Base-by-base conservation (phyloP, 2,329 filamentous ascomycete genomes). In the Exophiala bonariae region DNA sequence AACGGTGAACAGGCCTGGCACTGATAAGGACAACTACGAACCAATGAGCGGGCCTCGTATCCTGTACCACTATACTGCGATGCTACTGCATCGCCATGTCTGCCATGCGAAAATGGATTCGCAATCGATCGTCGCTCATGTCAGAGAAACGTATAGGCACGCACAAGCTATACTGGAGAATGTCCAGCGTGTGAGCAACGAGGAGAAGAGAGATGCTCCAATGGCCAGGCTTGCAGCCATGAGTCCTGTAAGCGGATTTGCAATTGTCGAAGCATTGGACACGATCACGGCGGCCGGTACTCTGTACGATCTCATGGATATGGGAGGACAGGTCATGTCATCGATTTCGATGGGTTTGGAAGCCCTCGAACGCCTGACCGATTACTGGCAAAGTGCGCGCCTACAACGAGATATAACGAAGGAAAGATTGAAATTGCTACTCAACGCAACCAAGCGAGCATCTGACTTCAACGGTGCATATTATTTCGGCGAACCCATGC, bases 231-330 rank as follows among this genome's bases (percentile, higher is more conserved):
- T 56, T 39, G 51, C 66, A 4, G 74, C 79, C 32, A 76, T 80
- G 0, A 78, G 76, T n/a, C 82, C 84, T 0, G 82, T 84, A 52
- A 71, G 81, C 14, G 80, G 79, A n/a, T 80, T 80, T 54, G 76
- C 78, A 4, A 75, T 85, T 18, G 69, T 83, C 26, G 76, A 82
- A 38, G 83, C 85, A 0, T 72, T 85, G 26, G 86, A 89, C 56
- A 79, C 87, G 1, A 71, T 87, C 45, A 80, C 80, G 10, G 79
- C 83, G 0, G 79, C 77, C 4, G 81, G 83, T 1, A 61, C 72
- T 1, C 63, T 83, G 5, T 65, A 72, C 0, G 71, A 76, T 10
- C 62, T 87, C 9, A 63, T 74, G 1, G 68, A 71, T 9, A 16
- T 39, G 4, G 28, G 49, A 23, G 50, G 50, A 17, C 37, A 34